Evolutionary conservation across 2,329 filamentous ascomycete species (phyloP), one percentile per base, ranked within the genome.

Genomic region (Aspergillus latus): DNA sequence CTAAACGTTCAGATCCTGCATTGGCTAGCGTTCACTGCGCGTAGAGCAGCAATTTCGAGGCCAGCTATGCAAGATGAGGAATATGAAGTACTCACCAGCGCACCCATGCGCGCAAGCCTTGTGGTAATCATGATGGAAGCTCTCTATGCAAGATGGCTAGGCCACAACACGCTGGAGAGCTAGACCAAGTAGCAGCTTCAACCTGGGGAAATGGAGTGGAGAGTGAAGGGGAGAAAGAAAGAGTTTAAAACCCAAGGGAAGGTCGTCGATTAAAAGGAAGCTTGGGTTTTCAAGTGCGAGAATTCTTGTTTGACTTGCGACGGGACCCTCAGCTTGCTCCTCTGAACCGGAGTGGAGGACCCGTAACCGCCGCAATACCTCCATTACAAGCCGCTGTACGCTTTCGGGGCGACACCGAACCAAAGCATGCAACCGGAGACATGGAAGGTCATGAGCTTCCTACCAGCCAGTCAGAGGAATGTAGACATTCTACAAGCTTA

Each of bases 111-210:
- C 71, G 75, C 71, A 64, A 78, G 71, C 72, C 74, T 72, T 64
- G 75, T 71, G 66, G 76, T 75, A 68, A 78, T 75, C 76, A 79
- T 79, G 66, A 68, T 77, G 71, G 64, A 68, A 68, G 70, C 67
- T 73, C 70, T 71, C 70, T 74, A 71, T 67, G 65, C 66, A 65
- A 70, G 67, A 64, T 66, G 66, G 65, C 68, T 70, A 62, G 61
- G 62, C 66, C 62, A 66, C 67, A 66, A 68, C 69, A 69, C 74
- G 74, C 74, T 66, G 67, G 64, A 68, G 66, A 66, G 63, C 64
- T 59, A 66, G 60, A 62, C 59, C 61, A 67, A 64, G 60, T 61
- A 67, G 56, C 62, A 68, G 63, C 70, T 70, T 72, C 70, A 72
- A 64, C 68, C 68, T 68, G 65, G 69, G 66, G 71, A 64, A 69